Evolutionary conservation across 345 rosid species (phyloP).

Genomic region (Camelina laxa): DNA sequence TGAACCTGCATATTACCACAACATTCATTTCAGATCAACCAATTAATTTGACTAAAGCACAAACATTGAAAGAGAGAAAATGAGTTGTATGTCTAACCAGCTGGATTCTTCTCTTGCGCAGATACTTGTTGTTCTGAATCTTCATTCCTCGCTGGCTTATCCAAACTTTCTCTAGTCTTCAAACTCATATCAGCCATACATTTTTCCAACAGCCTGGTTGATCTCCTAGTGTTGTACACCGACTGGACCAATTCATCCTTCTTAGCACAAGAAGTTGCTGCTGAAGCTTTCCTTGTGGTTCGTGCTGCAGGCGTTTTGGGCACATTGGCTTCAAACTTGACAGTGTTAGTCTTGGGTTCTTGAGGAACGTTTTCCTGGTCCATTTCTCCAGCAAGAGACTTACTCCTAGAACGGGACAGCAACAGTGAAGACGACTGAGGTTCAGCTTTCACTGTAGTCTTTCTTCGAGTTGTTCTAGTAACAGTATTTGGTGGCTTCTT

Average conservation of each 20-base stretch:
- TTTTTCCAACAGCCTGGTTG: conserved; percentile 72
- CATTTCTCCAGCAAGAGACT: conserved; percentile 41
- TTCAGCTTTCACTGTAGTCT: conserved; percentile 42
- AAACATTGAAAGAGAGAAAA: not conserved
- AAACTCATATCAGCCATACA: conserved; percentile 58
- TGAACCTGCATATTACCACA: conserved; percentile 24
- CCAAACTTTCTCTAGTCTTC: conserved; percentile 42
- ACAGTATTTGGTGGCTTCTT: conserved; percentile 44
- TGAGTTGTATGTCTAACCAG: conserved; percentile 28
- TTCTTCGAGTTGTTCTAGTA: conserved; percentile 58
- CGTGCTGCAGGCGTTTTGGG: conserved; percentile 39
- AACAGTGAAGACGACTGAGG: conserved; percentile 47
- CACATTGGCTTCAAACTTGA: conserved; percentile 29
- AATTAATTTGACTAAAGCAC: not conserved
- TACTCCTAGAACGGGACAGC: conserved; percentile 47
- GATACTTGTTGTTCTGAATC: conserved; percentile 24
- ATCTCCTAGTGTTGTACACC: conserved; percentile 67
- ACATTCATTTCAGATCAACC: conserved; percentile 9
- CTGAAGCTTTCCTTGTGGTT: conserved; percentile 45
- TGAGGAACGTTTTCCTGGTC: conserved; percentile 50
- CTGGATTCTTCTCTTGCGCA: conserved; percentile 13
- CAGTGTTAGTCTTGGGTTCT: conserved; percentile 33
- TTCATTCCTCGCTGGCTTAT: conserved; percentile 17
- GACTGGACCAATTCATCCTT: conserved; percentile 46
- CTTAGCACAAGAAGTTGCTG: conserved; percentile 35